Percentiles rank a stretch among this genome's conserved stretches.
Conservation (phyloP, 1,284 basidiomycete species). For the Gomphus sp. region DNA sequence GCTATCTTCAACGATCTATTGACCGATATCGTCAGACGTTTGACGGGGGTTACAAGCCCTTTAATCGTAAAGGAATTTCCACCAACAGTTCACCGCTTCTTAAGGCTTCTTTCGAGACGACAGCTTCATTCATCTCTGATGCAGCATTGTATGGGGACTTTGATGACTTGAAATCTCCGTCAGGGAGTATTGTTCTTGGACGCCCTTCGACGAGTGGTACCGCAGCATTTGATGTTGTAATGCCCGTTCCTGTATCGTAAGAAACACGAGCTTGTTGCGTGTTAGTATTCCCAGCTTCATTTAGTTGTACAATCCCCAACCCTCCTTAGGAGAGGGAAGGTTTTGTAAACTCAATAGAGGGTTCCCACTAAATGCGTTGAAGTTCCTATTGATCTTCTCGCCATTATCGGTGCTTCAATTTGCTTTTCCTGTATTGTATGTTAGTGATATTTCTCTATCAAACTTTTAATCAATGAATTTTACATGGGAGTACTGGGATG, state of each 20-base stretch:
- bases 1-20: conserved; percentile 1
- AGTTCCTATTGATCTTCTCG: too few species aligned
- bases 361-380: too few species aligned
- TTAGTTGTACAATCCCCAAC: too few species aligned
- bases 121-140: conserved; percentile 91
- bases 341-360: too few species aligned
- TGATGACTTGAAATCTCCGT: conserved; percentile 84
- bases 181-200: conserved; percentile 88
- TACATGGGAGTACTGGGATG: too few species aligned
- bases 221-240: conserved; percentile 79
- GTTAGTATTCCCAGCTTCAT: background rate
- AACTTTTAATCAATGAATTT: too few species aligned
- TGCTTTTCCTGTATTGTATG: too few species aligned
- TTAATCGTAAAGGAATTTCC: conserved; percentile 93
- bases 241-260: conserved; percentile 28
- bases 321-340: too few species aligned
- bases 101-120: conserved; percentile 97
- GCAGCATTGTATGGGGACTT: conserved; percentile 93
- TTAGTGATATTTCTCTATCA: too few species aligned
- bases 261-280: background rate
- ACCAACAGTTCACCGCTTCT: conserved; percentile 88
- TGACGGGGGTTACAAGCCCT: conserved; percentile 94
- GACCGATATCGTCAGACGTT: conserved; percentile 60
- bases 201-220: conserved; percentile 79
- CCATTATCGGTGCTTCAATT: too few species aligned